A percentile compares a stretch with the other conserved stretches of the same genome.
Conservation (phyloP, 2,329 filamentous ascomycete species). For the Lachnellula occidentalis region DNA sequence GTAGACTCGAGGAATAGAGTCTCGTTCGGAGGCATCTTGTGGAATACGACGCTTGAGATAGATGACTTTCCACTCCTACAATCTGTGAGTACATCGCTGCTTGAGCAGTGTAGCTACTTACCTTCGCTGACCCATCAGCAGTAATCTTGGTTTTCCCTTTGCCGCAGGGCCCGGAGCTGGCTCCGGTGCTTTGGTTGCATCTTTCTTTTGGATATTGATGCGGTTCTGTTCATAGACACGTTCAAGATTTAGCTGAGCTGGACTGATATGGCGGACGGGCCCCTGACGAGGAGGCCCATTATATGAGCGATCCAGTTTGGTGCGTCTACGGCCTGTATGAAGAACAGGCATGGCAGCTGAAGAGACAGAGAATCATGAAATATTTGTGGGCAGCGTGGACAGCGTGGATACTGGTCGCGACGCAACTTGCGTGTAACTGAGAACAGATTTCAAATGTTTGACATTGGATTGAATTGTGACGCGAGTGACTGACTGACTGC, state of each 20-base stretch:
- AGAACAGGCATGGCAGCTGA: constrained; percentile 23
- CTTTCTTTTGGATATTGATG: constrained; percentile 43
- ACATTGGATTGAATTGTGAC: not conserved
- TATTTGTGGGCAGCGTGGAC: not conserved
- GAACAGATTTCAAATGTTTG: not conserved
- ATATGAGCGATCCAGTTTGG: constrained; percentile 25
- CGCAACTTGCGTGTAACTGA: constrained; percentile 22
- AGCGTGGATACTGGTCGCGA: not conserved
- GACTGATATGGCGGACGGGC: constrained; percentile 42
- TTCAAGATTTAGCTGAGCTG: constrained; percentile 58
- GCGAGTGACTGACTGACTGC: not conserved
- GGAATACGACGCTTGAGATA: constrained; percentile 98
- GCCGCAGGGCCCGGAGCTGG: constrained; percentile 41
- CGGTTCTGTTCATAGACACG: constrained; percentile 58
- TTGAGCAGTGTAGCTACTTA: constrained; percentile 37
- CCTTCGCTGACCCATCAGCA: constrained; percentile 95
- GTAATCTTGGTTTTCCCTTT: constrained; percentile 71
- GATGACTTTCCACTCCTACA: constrained; percentile 93
- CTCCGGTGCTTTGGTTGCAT: constrained; percentile 41
- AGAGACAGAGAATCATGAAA: constrained; percentile 1
- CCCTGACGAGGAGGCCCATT: constrained; percentile 31
- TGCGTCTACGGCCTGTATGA: constrained; percentile 27
- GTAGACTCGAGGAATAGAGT: constrained; percentile 95
- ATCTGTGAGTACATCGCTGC: constrained; percentile 14
- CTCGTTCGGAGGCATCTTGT: constrained; percentile 93